phyloP scores from a whole-genome alignment of 2,329 filamentous ascomycete genomes.

The Colletotrichum trifolii region DNA sequence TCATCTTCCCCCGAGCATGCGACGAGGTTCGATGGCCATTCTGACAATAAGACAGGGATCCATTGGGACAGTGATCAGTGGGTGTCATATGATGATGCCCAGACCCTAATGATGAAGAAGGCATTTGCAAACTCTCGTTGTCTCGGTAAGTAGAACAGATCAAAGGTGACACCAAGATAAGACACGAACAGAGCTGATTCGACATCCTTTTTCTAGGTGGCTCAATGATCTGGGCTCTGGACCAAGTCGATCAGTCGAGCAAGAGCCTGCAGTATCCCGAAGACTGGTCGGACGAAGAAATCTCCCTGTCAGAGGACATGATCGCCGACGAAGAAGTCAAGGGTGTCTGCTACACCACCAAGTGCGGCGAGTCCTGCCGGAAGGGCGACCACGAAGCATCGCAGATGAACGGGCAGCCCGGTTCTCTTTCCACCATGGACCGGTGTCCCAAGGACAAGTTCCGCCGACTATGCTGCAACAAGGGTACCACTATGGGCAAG shows the following conservation, averaged over 20 bases:
- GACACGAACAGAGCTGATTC: too few relatives aligned
- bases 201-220: too few relatives aligned
- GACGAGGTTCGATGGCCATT: constrained; percentile 16
- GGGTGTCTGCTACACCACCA: constrained; percentile 40
- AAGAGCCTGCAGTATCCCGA: constrained; percentile 23
- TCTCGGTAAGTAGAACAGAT: too few relatives aligned
- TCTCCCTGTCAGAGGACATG: not conserved
- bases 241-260: constrained; percentile 37
- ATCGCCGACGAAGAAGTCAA: constrained; percentile 26
- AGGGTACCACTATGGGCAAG: constrained; percentile 39
- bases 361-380: constrained; percentile 42
- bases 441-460: constrained; percentile 42
- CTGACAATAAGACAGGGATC: constrained; percentile 43
- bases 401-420: constrained; percentile 45
- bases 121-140: constrained; percentile 41
- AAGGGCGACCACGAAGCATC: constrained; percentile 42
- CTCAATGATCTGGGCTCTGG: constrained; percentile 12
- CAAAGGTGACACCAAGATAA: too few relatives aligned
- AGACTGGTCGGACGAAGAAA: constrained; percentile 27
- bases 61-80: constrained; percentile 51
- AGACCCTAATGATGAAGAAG: constrained; percentile 20
- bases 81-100: constrained; percentile 46
- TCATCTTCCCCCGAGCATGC: too few relatives aligned
- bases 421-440: constrained; percentile 39
- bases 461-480: constrained; percentile 43